Evolutionary conservation across 2,329 filamentous ascomycete species (phyloP), one percentile per base, ranked within the genome.

Genomic region (Geosmithia morbida): DNA sequence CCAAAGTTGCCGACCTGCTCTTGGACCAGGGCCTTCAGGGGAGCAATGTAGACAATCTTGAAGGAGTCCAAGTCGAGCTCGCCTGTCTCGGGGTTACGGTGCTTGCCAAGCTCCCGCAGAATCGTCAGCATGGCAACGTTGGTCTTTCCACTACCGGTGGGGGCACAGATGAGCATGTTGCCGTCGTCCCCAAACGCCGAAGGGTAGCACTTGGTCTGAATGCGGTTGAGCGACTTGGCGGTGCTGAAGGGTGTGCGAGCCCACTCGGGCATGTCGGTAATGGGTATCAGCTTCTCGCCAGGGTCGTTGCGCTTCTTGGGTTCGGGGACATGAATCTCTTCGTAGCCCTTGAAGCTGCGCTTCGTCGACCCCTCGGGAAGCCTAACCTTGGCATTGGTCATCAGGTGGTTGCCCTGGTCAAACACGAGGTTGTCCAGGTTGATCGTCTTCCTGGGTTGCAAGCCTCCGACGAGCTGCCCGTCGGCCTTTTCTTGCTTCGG

Each of bases 1-100:
- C 92, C 89, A 63, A 98, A 94, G 64, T 97, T 98, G 48, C 92
- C 92, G 47, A 98, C 92, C 66, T 98, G 92, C 62, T 98, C 92
- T 62, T 96, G 89, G 3, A 98, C 92, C 53, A 98, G 68, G 44
- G 92, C 92, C 62, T 98, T 98, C 49, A 98, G 65, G 0, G 92
- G 92, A 29, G 92, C 92, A 58, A 98, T 96, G 61, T 94, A 98
- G 41, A 98, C 84, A 56, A 98, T 96, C 68, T 98, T 98, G 72
- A 98, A 98, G 42, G 89, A 81, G 58, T 98, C 92, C 8, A 98
- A 71, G 62, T 94, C 87, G 53, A 98, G 92, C 51, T 94, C 85
- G n/a, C 92, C 92, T 1, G 87, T 95, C 52, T 83, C 72, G 0
- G 85, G 79, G 57, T 98, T 83, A 49, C 90, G 79, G 60, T 98